Evolutionary conservation across 23 red algal genomes (phyloP), one percentile per base, ranked within the genome.

Genomic region (Gracilaria caudata): DNA sequence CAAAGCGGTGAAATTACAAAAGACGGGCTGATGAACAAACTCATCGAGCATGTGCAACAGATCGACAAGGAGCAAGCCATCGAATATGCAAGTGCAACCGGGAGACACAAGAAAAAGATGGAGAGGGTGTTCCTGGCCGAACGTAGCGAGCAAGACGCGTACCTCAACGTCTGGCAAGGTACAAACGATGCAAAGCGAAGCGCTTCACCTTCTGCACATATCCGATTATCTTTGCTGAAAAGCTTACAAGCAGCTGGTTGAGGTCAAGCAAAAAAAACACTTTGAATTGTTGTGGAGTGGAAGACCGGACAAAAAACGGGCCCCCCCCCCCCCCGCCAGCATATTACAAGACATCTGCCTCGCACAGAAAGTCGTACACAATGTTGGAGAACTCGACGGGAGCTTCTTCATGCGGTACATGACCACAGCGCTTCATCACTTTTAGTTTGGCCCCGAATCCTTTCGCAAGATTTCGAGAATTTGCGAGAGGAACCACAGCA

Each of bases 321-420:
- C 16, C 14, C 9, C 23, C 57, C 25, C 23, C 57, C 4, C 7
- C 7, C 28, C 25, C 7, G 21, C 0, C 7, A 4, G 2, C 34
- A 41, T n/a, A 36, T 39, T 71, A 71, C 37, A 39, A 71, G 6
- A 71, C 65, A 41, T 71, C 65, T 41, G 65, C 32, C 9, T 71
- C 34, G 26, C 20, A 8, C 21, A 94, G n/a, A 74, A 94, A 94
- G 16, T 81, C 23, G 45, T 25, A 38, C 30, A 94, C 83, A 24
- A 82, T 57, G 25, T 83, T 23, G 26, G 79, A 59, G 76, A 94
- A 94, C 28, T 75, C 43, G 10, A 88, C 39, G 61, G 92, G 82
- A 41, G 21, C 43, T 53, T 94, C 92, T 89, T 94, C 92, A 30
- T 94, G 92, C 12, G 92, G 92, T 33, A 94, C 33, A 66, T 94